Conservation (phyloP, 208 protist genomes). For the Trichomonas tenax region DNA sequence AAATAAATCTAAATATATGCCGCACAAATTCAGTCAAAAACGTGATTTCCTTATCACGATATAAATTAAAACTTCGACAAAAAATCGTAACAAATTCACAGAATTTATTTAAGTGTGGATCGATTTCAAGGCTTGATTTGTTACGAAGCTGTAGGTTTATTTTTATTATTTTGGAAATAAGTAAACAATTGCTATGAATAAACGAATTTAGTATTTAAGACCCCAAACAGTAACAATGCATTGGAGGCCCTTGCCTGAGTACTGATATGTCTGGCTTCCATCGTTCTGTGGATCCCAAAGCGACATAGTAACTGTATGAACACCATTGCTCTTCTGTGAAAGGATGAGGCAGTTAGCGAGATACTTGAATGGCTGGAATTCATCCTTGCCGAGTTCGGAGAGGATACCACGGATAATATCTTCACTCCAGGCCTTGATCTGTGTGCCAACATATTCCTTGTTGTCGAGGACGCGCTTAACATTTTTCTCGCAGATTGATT, state of each 20-base stretch:
- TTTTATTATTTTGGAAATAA: no score
- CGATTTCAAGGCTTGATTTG: no score
- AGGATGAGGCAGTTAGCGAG: background rate
- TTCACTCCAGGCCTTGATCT: background rate
- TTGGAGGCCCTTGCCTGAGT: background rate
- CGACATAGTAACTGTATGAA: constrained; percentile 15
- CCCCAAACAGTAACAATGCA: constrained; percentile 17
- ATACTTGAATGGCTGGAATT: constrained; percentile 22
- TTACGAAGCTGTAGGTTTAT: no score
- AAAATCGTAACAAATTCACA: no score
- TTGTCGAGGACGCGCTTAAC: background rate
- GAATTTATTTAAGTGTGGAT: no score
- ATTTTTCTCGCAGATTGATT: background rate
- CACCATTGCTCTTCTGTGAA: background rate
- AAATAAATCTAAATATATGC: no score
- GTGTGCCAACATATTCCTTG: background rate
- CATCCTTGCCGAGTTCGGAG: background rate
- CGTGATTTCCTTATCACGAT: no score
- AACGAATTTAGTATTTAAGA: constrained; percentile 2
- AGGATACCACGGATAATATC: constrained; percentile 14
- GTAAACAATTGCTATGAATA: background rate
- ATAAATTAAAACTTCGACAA: no score
- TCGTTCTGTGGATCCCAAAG: constrained; percentile 21
- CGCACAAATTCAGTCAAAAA: no score
- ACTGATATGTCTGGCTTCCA: background rate